These are phyloP conservation scores for Chernovozyma aurita DNA, from an alignment of 1,139 yeast genomes.

Conservation along the genomic window DNA sequence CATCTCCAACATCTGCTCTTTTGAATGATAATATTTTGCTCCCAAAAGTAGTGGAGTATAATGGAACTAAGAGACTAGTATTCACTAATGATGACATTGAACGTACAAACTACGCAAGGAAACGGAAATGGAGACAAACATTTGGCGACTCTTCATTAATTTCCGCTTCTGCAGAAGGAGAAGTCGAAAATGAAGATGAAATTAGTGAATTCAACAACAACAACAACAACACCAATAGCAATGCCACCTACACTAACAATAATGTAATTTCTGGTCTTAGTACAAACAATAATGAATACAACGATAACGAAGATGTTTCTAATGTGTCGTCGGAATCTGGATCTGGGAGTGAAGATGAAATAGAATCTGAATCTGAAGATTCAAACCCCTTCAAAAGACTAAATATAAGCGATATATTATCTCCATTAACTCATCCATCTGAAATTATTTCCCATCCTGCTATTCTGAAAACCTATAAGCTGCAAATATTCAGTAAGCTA, in stretches of 20 bases:
- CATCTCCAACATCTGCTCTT: constrained; percentile 12
- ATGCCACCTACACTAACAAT: neutral
- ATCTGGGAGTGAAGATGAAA: constrained; percentile 23
- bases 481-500: constrained; percentile 46
- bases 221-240: neutral
- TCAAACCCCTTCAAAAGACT: constrained; percentile 34
- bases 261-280: constrained; percentile 1
- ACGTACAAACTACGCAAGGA: constrained; percentile 21
- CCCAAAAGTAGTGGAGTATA: constrained; percentile 38
- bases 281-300: neutral
- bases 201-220: constrained; percentile 13
- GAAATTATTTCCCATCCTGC: constrained; percentile 74
- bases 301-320: neutral
- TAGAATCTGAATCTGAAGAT: constrained; percentile 20
- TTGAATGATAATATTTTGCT: constrained; percentile 16
- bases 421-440: constrained; percentile 77
- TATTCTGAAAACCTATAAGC: constrained; percentile 59
- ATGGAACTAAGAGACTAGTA: constrained; percentile 38
- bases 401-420: constrained; percentile 52
- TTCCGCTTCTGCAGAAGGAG: constrained; percentile 5
- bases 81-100: constrained; percentile 35
- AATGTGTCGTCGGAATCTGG: constrained; percentile 14
- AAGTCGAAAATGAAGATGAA: constrained; percentile 20
- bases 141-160: constrained; percentile 10
- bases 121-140: constrained; percentile 35